A percentile compares a stretch with the other conserved stretches of the same genome.
phyloP scores from a whole-genome alignment of 441 rosid species.

The Codiaeum variegatum region DNA sequence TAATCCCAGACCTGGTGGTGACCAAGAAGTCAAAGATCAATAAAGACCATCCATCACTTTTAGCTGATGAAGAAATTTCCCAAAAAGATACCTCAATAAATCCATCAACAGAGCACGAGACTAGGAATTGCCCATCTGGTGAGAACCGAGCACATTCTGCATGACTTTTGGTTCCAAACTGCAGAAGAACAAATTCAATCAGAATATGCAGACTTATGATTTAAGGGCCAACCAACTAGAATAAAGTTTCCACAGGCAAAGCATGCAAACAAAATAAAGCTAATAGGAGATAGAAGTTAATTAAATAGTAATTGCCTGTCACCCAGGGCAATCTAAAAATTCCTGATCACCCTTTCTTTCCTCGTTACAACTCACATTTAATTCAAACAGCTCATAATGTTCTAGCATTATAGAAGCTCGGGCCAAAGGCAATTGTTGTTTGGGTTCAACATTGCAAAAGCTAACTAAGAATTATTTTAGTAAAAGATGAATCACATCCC shows the following conservation, averaged over 20 bases:
- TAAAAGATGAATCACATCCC: not conserved
- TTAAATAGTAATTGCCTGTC: not conserved
- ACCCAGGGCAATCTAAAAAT: not conserved
- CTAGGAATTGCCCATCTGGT: slow-evolving; percentile 98
- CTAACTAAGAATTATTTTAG: not conserved
- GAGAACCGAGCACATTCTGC: slow-evolving; percentile 52
- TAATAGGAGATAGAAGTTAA: not conserved
- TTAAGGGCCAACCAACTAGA: not conserved
- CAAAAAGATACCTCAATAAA: slow-evolving; percentile 69
- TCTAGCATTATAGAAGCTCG: not conserved
- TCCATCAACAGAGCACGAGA: slow-evolving; percentile 95
- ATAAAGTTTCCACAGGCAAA: not conserved
- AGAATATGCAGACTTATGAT: not conserved
- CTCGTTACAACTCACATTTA: slow-evolving; percentile 1
- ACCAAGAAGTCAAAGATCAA: slow-evolving; percentile 24
- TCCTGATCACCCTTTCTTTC: not conserved
- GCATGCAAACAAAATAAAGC: not conserved
- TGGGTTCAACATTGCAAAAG: not conserved
- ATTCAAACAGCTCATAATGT: not conserved
- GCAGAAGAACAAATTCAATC: slow-evolving; percentile 6
- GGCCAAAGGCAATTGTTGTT: not conserved
- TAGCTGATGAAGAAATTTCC: not conserved
- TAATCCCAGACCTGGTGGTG: slow-evolving; percentile 90
- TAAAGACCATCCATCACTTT: slow-evolving; percentile 18
- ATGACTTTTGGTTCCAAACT: slow-evolving; percentile 86